Base-by-base conservation (phyloP, 225 moss, liverwort and hornwort genomes). In the Bryum argenteum region DNA sequence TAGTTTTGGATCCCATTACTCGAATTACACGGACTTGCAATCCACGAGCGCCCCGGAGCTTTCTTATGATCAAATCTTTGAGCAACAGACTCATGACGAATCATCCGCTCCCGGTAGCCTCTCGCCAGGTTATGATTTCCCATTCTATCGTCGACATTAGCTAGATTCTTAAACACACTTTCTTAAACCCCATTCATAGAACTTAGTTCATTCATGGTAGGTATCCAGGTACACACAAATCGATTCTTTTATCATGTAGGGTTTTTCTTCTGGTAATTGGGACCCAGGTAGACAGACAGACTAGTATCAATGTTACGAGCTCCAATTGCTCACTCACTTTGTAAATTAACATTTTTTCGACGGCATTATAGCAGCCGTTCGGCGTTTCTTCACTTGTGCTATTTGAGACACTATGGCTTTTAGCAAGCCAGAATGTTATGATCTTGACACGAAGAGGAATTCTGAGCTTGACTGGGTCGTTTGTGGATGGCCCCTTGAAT, bases 41-140 rank as follows among this genome's bases (percentile, higher is more conserved):
- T 48, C 39, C 37, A 37, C 73, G 4, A 65, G 65, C 10, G 73
- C 79, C 0, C 83, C 79, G 11, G 83, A 76, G 72, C 45, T 83
- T 5, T 83, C 79, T 6, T 83, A 83, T 42, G 83, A 83, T 13
- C 83, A 83, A 65, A 83, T 83, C 26, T 83, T 83, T 10, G 79
- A 83, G 79, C 83, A 83, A 60, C 76, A 69, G 41, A 42, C 37
- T 1, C 58, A 41, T 0, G 72, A 52, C 21, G 76, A 61, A 15
- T 69, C 71, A 38, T 50, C 45, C 19, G 39, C 54, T 17, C 75
- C 78, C 20, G 75, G 75, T 11, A 79, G 40, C 9, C 79, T 79
- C 45, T 78, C 82, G n/a, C 75, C 82, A 9, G 79, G 58, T 17
- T 83, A 79, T 39, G 79, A 79, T 44, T 83, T 83, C 41, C 82